phyloP scores from a whole-genome alignment of 164 flowering plant species.

The Protea cynaroides region DNA sequence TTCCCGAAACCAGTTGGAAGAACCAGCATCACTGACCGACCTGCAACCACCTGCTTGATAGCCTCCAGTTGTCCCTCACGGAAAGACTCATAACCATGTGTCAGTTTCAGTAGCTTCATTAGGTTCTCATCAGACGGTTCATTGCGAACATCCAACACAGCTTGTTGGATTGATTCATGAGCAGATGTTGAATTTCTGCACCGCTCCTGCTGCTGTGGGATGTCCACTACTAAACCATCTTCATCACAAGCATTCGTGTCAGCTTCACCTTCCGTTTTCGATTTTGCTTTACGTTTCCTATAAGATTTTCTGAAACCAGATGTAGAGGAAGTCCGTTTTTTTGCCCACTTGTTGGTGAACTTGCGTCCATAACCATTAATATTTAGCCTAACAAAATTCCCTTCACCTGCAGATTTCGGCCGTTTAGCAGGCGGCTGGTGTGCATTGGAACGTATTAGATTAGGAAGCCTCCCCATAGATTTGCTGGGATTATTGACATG shows the following conservation, averaged over 20 bases:
- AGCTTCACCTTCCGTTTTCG: constrained; percentile 19
- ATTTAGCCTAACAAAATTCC: constrained; percentile 85
- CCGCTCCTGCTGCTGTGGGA: constrained; percentile 10
- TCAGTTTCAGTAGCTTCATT: constrained; percentile 54
- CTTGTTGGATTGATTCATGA: constrained; percentile 34
- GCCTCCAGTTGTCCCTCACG: constrained; percentile 89
- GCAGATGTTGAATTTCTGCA: constrained; percentile 10
- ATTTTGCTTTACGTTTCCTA: constrained; percentile 32
- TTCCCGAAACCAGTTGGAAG: constrained; percentile 96
- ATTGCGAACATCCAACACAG: constrained; percentile 40
- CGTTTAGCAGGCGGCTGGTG: constrained; percentile 25
- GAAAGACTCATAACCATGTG: constrained; percentile 72
- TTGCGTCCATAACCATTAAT: constrained; percentile 56
- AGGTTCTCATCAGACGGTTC: constrained; percentile 75
- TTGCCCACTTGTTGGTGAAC: constrained; percentile 31
- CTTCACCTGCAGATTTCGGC: constrained; percentile 46
- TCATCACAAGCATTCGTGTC: constrained; percentile 36
- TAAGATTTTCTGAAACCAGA: constrained; percentile 16
- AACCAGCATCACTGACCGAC: constrained; percentile 78
- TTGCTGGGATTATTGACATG: constrained; percentile 13
- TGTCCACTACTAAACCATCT: constrained; percentile 41
- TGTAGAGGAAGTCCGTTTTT: constrained; percentile 10
- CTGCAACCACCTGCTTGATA: constrained; percentile 62
- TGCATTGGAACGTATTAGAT: constrained; percentile 38
- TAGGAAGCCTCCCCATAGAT: constrained; percentile 28